phyloP scores from a whole-genome alignment of 306 rosid species.

The Elaeagnus macrophylla region DNA sequence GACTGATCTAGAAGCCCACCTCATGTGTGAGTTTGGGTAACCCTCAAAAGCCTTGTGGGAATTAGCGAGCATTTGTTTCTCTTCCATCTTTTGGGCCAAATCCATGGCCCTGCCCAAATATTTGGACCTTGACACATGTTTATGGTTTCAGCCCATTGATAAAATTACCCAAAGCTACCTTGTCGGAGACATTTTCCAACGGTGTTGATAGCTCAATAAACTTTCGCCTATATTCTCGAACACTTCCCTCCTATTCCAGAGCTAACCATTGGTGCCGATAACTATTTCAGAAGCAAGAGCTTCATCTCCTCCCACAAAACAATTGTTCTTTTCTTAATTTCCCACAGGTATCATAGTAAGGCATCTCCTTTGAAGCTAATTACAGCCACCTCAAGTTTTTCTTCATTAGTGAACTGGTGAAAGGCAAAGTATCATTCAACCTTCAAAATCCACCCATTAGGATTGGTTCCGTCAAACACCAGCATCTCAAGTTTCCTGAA shows the following conservation, averaged over 20 bases:
- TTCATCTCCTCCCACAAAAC: neutral
- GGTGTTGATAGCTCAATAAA: neutral
- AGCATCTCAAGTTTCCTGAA: too few relatives aligned
- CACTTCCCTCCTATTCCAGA: neutral
- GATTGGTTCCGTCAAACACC: too few relatives aligned
- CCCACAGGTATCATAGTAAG: neutral
- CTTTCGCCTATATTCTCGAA: neutral
- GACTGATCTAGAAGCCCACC: too few relatives aligned
- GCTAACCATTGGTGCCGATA: neutral
- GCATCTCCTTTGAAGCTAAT: neutral
- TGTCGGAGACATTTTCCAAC: neutral
- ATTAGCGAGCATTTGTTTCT: too few relatives aligned
- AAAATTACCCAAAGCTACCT: neutral
- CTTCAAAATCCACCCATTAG: too few relatives aligned
- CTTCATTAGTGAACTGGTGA: neutral
- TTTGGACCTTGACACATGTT: neutral
- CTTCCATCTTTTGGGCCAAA: neutral
- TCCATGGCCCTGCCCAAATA: neutral
- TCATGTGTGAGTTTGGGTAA: too few relatives aligned
- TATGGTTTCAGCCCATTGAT: neutral
- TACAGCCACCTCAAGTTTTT: neutral
- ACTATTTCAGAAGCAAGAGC: neutral
- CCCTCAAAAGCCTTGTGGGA: too few relatives aligned
- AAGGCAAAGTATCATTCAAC: neutral
- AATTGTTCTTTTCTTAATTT: neutral